phyloP scores from a whole-genome alignment of 495 filamentous ascomycete genomes.

The Massariosphaeria phaeospora region DNA sequence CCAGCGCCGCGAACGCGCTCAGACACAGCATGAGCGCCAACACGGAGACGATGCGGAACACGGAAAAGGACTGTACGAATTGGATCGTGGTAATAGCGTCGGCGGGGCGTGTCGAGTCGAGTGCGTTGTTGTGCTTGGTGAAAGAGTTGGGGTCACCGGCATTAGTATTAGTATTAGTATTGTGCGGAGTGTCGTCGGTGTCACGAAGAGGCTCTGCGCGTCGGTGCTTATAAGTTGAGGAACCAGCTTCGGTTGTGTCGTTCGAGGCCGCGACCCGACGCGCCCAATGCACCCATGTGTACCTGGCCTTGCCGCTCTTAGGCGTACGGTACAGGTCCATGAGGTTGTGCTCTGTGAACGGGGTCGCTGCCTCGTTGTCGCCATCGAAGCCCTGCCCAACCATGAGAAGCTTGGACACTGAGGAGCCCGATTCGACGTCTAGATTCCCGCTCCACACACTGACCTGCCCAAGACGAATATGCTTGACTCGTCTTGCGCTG shows the following conservation, averaged over 20 bases:
- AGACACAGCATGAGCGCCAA: background rate
- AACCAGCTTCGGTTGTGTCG: background rate
- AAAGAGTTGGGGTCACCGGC: background rate
- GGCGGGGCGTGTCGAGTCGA: background rate
- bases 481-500: conserved; percentile 5
- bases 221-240: background rate
- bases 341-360: conserved; percentile 16
- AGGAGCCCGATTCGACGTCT: background rate
- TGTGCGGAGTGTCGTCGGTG: background rate
- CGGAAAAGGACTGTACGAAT: conserved; percentile 12
- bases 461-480: conserved; percentile 2
- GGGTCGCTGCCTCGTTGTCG: background rate
- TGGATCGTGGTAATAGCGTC: conserved; percentile 13
- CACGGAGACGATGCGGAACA: conserved; percentile 1
- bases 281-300: conserved; percentile 26
- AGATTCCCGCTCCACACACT: conserved; percentile 1
- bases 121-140: background rate
- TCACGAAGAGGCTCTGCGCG: too few species aligned
- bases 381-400: background rate
- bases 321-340: conserved; percentile 11
- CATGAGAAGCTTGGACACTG: background rate
- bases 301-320: conserved; percentile 16
- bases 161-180: background rate
- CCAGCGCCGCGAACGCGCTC: conserved; percentile 6
- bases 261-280: conserved; percentile 12